Percentiles rank a stretch among this genome's conserved stretches.
phyloP scores from a whole-genome alignment of 2,329 filamentous ascomycete species.

The Beauveria medogensis region DNA sequence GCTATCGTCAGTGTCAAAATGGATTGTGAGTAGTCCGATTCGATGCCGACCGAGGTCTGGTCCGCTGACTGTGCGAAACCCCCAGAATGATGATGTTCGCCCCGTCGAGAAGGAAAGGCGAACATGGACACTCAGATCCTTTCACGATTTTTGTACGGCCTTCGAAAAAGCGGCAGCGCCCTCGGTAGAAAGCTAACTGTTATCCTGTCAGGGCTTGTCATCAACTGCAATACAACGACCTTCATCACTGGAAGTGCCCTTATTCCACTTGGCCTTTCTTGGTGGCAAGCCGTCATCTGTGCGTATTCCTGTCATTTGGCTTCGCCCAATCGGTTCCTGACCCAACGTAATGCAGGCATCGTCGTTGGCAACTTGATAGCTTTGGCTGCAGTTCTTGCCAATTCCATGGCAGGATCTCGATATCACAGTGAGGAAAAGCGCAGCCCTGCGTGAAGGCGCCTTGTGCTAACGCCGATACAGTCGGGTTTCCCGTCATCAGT shows the following conservation, averaged over 20 bases:
- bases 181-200: not conserved
- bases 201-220: slow-evolving; percentile 31
- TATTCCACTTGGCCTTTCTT: slow-evolving; percentile 31
- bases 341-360: slow-evolving; percentile 19
- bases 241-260: slow-evolving; percentile 34
- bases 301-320: not conserved
- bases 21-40: slow-evolving; percentile 20
- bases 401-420: slow-evolving; percentile 34
- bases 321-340: not conserved
- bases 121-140: slow-evolving; percentile 34
- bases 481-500: slow-evolving; percentile 31
- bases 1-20: slow-evolving; percentile 24
- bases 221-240: slow-evolving; percentile 36
- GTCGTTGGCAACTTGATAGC: slow-evolving; percentile 31
- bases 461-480: slow-evolving; percentile 13
- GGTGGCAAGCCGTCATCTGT: slow-evolving; percentile 37
- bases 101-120: slow-evolving; percentile 34
- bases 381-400: slow-evolving; percentile 30
- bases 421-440: slow-evolving; percentile 28
- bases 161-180: not conserved
- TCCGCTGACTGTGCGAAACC: slow-evolving; percentile 5
- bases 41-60: not conserved
- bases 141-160: slow-evolving; percentile 34
- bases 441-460: too few relatives aligned
- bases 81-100: slow-evolving; percentile 41